phyloP scores from a whole-genome alignment of 2,329 filamentous ascomycete species.

The Pseudopyrenochaeta lycopersici region DNA sequence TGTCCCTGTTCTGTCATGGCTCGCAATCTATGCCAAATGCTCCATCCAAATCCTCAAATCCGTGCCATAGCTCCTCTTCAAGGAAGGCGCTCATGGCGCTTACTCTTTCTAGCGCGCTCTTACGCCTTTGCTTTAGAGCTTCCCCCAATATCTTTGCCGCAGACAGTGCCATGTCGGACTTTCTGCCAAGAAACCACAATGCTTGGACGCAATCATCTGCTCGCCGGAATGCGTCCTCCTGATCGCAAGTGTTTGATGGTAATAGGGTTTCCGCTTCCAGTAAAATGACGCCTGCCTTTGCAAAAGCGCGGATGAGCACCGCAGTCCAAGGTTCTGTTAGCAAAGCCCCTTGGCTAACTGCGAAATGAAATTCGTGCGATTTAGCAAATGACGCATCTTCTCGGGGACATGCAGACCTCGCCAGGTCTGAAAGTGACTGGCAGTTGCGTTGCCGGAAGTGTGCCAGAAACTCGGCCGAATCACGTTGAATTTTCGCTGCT shows the following conservation, averaged over 20 bases:
- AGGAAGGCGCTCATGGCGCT: constrained; percentile 36
- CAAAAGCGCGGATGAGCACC: constrained; percentile 62
- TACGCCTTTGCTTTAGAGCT: constrained; percentile 40
- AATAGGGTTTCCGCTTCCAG: constrained; percentile 46
- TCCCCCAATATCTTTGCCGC: constrained; percentile 51
- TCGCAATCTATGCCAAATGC: constrained; percentile 29
- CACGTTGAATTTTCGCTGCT: constrained; percentile 30
- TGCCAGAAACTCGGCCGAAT: constrained; percentile 43
- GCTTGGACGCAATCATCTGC: constrained; percentile 62
- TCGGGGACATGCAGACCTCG: constrained; percentile 52
- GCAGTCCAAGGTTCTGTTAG: constrained; percentile 68
- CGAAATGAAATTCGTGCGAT: constrained; percentile 59
- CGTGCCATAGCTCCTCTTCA: constrained; percentile 37
- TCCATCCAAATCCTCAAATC: constrained; percentile 27
- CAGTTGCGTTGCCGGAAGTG: constrained; percentile 56
- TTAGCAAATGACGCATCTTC: constrained; percentile 34
- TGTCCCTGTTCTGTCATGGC: background rate
- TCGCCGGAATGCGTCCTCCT: constrained; percentile 45
- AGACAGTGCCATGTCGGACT: constrained; percentile 61
- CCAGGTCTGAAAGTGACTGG: constrained; percentile 58
- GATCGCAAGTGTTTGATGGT: constrained; percentile 6
- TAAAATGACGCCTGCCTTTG: constrained; percentile 54
- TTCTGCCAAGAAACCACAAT: constrained; percentile 64
- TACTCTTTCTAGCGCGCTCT: constrained; percentile 29
- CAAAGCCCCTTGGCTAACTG: constrained; percentile 63